Evolutionary conservation across 2,329 filamentous ascomycete species (phyloP).

Genomic region (Orbilia ellipsospora): DNA sequence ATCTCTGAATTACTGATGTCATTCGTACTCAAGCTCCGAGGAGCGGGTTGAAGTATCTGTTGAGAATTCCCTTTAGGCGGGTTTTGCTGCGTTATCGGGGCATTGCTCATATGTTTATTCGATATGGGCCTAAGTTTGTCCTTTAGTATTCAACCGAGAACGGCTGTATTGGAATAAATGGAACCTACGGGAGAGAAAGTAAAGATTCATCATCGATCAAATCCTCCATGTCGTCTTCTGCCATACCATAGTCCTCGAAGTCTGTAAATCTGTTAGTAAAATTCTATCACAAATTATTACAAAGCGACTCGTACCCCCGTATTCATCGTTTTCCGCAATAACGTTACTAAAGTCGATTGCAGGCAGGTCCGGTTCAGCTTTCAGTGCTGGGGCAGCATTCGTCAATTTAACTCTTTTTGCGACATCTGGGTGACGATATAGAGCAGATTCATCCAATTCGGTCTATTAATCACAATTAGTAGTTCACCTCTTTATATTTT

Average conservation of each 20-base stretch:
- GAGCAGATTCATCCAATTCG: constrained; percentile 40
- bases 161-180: not conserved
- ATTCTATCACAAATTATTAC: not conserved
- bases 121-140: constrained; percentile 2
- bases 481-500: too few relatives aligned
- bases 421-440: constrained; percentile 51
- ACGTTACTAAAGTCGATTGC: constrained; percentile 53
- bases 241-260: constrained; percentile 52
- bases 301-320: constrained; percentile 22
- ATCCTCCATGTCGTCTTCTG: constrained; percentile 51
- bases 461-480: constrained; percentile 8
- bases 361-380: constrained; percentile 41
- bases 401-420: constrained; percentile 23
- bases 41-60: not conserved
- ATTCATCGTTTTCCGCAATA: constrained; percentile 53
- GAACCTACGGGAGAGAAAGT: constrained; percentile 20
- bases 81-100: constrained; percentile 1
- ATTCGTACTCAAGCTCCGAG: constrained; percentile 18
- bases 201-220: constrained; percentile 46
- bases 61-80: constrained; percentile 13
- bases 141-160: not conserved
- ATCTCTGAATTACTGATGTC: constrained; percentile 37
- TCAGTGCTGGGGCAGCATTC: constrained; percentile 2
- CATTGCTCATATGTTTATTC: not conserved
- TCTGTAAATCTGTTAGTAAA: constrained; percentile 8